Evolutionary conservation across 371 early-diverging fungal species (phyloP).

Genomic region (Mortierella sp.): DNA sequence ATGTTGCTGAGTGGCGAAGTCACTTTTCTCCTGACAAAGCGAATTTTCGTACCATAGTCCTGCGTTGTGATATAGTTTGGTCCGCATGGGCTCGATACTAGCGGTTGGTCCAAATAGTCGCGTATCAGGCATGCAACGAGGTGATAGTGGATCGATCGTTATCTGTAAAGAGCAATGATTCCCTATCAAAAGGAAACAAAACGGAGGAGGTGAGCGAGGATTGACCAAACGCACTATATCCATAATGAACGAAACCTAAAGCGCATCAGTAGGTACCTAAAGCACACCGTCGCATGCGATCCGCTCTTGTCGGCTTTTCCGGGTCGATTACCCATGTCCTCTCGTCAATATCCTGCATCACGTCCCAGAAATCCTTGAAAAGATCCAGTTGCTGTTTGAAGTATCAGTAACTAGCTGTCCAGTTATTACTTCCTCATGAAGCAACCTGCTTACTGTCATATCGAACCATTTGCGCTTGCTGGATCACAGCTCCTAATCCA

Average conservation of each 20-base stretch:
- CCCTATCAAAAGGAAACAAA: conserved; percentile 4
- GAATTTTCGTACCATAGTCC: conserved; percentile 28
- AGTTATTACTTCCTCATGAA: background rate
- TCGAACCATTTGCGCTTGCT: conserved; percentile 30
- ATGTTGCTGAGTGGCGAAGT: no score
- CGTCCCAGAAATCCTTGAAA: conserved; percentile 47
- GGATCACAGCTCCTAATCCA: conserved; percentile 9
- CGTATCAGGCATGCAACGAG: conserved; percentile 35
- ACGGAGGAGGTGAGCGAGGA: no score
- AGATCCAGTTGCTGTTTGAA: conserved; percentile 23
- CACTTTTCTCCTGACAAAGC: no score
- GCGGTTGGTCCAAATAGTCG: conserved; percentile 43
- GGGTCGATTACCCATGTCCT: conserved; percentile 54
- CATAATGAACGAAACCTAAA: background rate
- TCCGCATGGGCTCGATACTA: conserved; percentile 37
- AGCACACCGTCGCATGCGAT: conserved; percentile 46
- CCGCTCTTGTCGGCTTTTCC: conserved; percentile 48
- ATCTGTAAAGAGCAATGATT: conserved; percentile 54
- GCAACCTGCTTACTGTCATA: no score
- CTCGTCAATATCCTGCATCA: conserved; percentile 52
- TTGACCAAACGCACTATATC: background rate
- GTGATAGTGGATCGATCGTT: conserved; percentile 35
- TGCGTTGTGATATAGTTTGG: conserved; percentile 29
- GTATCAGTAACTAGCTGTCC: background rate
- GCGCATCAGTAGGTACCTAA: conserved; percentile 16